A percentile compares a stretch with the other conserved stretches of the same genome.
Conservation (phyloP, 1,139 yeast species). For the Scheffersomyces stambukii region DNA sequence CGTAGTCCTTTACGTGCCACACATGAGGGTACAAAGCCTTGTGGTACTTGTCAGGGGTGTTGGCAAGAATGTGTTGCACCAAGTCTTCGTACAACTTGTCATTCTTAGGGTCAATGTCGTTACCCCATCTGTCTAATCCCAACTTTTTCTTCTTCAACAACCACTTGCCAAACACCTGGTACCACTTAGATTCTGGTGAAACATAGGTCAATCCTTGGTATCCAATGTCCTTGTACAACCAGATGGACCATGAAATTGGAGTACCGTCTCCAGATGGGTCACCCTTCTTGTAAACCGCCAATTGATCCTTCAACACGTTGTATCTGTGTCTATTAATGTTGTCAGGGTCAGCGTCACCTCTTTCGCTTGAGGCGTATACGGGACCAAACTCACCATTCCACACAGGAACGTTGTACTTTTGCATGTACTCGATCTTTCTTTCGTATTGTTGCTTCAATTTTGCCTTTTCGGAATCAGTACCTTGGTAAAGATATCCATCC, state of each 20-base stretch:
- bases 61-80: slow-evolving; percentile 28
- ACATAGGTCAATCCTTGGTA: slow-evolving; percentile 45
- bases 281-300: slow-evolving; percentile 35
- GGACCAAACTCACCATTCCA: slow-evolving; percentile 54
- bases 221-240: slow-evolving; percentile 51
- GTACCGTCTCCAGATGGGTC: slow-evolving; percentile 41
- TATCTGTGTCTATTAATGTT: slow-evolving; percentile 33
- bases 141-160: slow-evolving; percentile 35
- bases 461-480: slow-evolving; percentile 25
- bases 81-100: slow-evolving; percentile 29
- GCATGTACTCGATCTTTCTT: slow-evolving; percentile 40
- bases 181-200: slow-evolving; percentile 38
- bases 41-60: slow-evolving; percentile 29
- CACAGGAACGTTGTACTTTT: slow-evolving; percentile 35
- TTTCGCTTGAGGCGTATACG: slow-evolving; percentile 36
- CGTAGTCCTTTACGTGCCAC: slow-evolving; percentile 32
- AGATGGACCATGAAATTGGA: slow-evolving; percentile 45
- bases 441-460: slow-evolving; percentile 31
- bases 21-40: slow-evolving; percentile 30
- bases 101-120: slow-evolving; percentile 34
- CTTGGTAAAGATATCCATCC: slow-evolving; percentile 26
- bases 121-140: slow-evolving; percentile 47
- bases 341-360: slow-evolving; percentile 36
- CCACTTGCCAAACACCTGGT: slow-evolving; percentile 33
- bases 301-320: slow-evolving; percentile 38